phyloP scores from a whole-genome alignment of 345 rosid species.

The Salix udensis region DNA sequence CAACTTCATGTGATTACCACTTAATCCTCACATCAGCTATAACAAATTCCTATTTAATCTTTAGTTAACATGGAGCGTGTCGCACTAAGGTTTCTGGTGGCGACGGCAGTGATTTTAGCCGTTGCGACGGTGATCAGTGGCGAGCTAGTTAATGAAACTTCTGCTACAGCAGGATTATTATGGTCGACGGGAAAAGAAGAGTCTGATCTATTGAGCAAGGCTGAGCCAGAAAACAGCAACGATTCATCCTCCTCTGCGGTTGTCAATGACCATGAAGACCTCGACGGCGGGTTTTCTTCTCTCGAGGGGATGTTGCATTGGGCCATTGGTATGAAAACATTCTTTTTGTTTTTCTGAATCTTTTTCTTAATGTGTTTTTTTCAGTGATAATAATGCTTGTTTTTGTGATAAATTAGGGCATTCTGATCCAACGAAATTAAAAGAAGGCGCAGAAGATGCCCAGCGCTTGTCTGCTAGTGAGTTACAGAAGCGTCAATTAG shows the following conservation, averaged over 20 bases:
- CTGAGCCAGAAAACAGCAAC: conserved; percentile 33
- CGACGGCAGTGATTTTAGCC: conserved; percentile 2
- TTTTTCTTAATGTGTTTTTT: not conserved
- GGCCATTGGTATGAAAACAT: conserved; percentile 59
- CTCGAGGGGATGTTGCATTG: conserved; percentile 92
- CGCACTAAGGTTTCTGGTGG: not conserved
- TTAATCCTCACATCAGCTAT: not conserved
- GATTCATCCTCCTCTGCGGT: conserved; percentile 33
- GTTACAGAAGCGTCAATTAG: conserved; percentile 68
- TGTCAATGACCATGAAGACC: conserved; percentile 43
- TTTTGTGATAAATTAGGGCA: conserved; percentile 46
- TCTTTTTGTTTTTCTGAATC: not conserved
- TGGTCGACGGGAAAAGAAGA: conserved; percentile 74
- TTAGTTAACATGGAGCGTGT: not conserved
- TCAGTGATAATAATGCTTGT: not conserved
- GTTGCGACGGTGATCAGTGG: conserved; percentile 5
- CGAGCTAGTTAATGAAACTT: conserved; percentile 43
- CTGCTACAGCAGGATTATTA: conserved; percentile 36
- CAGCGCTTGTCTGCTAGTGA: conserved; percentile 60
- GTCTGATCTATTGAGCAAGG: conserved; percentile 46
- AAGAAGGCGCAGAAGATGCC: conserved; percentile 66
- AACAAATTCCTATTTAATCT: not conserved
- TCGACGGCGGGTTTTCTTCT: conserved; percentile 90
- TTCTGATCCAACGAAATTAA: conserved; percentile 75
- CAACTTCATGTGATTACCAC: not conserved